Evolutionary conservation across 1,284 basidiomycete species (phyloP).

Genomic region (Phaffia rhodozyma): DNA sequence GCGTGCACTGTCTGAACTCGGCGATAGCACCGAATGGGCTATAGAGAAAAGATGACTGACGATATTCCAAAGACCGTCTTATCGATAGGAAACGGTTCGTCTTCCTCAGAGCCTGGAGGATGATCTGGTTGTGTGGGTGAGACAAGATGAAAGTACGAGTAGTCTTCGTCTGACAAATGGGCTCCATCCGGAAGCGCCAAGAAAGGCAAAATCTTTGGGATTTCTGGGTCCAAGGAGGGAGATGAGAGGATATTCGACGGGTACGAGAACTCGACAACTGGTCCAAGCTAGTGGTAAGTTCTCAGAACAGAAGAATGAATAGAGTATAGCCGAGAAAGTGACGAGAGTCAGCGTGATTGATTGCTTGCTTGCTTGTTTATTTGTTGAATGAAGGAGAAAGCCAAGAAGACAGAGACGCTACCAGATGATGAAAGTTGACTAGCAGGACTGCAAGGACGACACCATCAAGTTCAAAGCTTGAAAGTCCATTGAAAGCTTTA

Average conservation of each 20-base stretch:
- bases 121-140: constrained; percentile 48
- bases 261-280: constrained; percentile 65
- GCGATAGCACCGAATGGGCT: constrained; percentile 22
- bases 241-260: constrained; percentile 45
- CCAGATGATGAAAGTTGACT: constrained; percentile 82
- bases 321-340: constrained; percentile 18
- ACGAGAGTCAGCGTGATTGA: not conserved
- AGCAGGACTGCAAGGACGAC: constrained; percentile 29
- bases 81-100: constrained; percentile 22
- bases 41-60: constrained; percentile 40
- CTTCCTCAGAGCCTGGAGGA: constrained; percentile 20
- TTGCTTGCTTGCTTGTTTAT: not conserved
- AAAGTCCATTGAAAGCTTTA: not conserved
- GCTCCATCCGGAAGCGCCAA: constrained; percentile 96
- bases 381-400: not conserved
- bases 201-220: constrained; percentile 77
- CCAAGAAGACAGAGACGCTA: constrained; percentile 32
- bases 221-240: constrained; percentile 66
- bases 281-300: constrained; percentile 54
- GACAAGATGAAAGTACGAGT: constrained; percentile 72
- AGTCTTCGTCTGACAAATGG: constrained; percentile 78
- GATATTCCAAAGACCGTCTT: constrained; percentile 86
- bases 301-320: constrained; percentile 16
- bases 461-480: not conserved
- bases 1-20: constrained; percentile 2